Evolutionary conservation across 2,329 filamentous ascomycete genomes (phyloP), one percentile per base, ranked within the genome.

Genomic region (Ciborinia camelliae): DNA sequence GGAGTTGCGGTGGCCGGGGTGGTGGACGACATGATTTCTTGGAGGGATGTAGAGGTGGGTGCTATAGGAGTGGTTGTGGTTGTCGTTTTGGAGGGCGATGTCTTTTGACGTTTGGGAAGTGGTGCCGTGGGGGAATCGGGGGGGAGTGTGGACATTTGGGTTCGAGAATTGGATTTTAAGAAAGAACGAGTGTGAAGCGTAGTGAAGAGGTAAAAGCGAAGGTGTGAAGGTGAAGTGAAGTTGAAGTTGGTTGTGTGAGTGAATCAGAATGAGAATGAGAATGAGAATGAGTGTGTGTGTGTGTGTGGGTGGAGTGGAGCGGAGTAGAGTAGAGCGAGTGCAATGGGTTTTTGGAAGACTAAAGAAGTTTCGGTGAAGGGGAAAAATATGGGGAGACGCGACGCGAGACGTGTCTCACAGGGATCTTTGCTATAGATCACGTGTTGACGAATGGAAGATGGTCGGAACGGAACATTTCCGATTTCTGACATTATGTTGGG

Each of bases 91-190:
- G 54, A n/a, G 1, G 63, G 50, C 8, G 63, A 65, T 26, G 26
- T 55, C 57, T 65, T 65, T 54, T 47, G 57, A 32, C 63, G 63
- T 65, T 65, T 65, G 30, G 63, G 57, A n/a, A 62, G 58, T 48
- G 63, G 63, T 30, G 63, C 55, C 18, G 39, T 48, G 20, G 63
- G 47, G 35, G 63, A 54, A 12, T 32, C 2, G 28, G 50, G 30
- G 8, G 57, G 23, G 14, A 62, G 48, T 45, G 57, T 60, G 62
- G 54, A 59, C 53, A 60, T 59, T 43, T 18, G n/a, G n/a, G 9
- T 41, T 43, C 4, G 28, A 0, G 28, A 0, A 10, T 39, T 28
- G n/a, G 3, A 20, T 28, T 51, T 28, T 28, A 23, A 23, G 48
- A 52, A 28, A 32, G 48, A 20, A 52, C 23, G 48, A 10, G 48